Evolutionary conservation across 2,329 filamentous ascomycete genomes (phyloP), one percentile per base, ranked within the genome.

Genomic region (Phialophora tarda): DNA sequence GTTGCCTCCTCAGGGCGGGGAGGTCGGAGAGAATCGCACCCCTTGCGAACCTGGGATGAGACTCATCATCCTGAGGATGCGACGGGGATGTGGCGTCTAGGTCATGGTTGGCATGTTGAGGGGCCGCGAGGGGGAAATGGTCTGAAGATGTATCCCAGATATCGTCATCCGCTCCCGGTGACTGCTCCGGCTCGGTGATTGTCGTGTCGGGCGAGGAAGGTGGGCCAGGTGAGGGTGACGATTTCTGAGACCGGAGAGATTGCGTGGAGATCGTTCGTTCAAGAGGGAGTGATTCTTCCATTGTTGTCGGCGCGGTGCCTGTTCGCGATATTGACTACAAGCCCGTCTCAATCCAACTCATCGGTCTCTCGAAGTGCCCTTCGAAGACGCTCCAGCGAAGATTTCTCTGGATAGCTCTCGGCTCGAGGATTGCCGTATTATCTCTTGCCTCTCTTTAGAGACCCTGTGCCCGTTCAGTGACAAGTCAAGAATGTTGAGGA

Each of bases 1-100:
- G 92, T 63, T 91, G 88, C 50, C 87, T 85, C 73, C 90, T 88
- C 17, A 97, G 84, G 26, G 90, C 88, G 23, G 85, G 87, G 59
- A 95, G 85, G 73, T 96, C 93, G n/a, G 85, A 88, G 48, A 84
- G 82, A 7, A 71, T 63, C 54, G 6, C 30, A 14, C n/a, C 47
- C 12, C 30, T 17, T 26, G 2, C 24, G 12, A 41, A 30, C 30
- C 5, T 21, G 44, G 44, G 59, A 53, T 30, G 66, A 24, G 21
- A 30, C 11, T 56, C 47, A 30, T 34, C 24, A 2, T 50, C 28
- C 24, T 59, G 62, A 55, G 30, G 38, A 44, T 44, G 5, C 5
- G 34, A 17, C 14, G 34, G 12, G 14, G 34, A 41, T 6, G 14
- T 41, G 34, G 38, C 5, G 38, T n/a, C 38, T 3, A 44, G 38